These are phyloP conservation scores for Fraxinus floribunda DNA, from an alignment of 305 asterid genomes.

Conservation along the genomic window DNA sequence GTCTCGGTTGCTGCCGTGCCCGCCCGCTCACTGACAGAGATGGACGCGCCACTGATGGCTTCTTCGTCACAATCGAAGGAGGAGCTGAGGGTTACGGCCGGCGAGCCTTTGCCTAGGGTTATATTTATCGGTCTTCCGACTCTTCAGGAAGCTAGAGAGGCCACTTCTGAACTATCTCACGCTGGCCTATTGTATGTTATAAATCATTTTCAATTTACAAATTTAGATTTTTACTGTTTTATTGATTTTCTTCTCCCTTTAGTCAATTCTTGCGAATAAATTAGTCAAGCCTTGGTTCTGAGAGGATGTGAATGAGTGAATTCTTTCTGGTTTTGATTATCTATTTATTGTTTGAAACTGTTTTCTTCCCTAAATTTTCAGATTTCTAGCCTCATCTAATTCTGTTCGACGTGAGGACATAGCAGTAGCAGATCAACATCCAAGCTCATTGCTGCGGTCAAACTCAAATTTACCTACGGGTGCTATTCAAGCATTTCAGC, in stretches of 20 bases:
- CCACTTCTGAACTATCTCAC: conserved; percentile 66
- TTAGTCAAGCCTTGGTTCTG: neutral
- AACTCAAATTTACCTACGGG: conserved; percentile 40
- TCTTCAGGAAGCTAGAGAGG: conserved; percentile 67
- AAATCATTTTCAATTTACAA: neutral
- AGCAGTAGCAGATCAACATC: conserved; percentile 21
- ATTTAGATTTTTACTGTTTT: neutral
- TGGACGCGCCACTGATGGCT: neutral
- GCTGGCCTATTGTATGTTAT: conserved; percentile 54
- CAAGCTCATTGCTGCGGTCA: conserved; percentile 21
- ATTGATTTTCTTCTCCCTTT: neutral
- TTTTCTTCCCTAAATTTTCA: conserved; percentile 29
- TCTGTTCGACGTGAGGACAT: conserved; percentile 29
- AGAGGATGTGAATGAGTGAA: neutral
- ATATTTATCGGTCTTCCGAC: conserved; percentile 64
- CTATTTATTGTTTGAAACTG: neutral
- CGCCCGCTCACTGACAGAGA: conserved; percentile 28
- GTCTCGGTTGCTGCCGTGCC: conserved; percentile 32
- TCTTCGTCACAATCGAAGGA: conserved; percentile 21
- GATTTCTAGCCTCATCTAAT: conserved; percentile 42
- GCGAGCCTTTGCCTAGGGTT: conserved; percentile 47
- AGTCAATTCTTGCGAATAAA: neutral
- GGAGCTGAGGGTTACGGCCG: conserved; percentile 9
- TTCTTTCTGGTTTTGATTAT: neutral
- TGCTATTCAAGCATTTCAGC: conserved; percentile 67